These are phyloP conservation scores for Lactarius sanguifluus DNA, from an alignment of 768 basidiomycete genomes.

Conservation along the genomic window DNA sequence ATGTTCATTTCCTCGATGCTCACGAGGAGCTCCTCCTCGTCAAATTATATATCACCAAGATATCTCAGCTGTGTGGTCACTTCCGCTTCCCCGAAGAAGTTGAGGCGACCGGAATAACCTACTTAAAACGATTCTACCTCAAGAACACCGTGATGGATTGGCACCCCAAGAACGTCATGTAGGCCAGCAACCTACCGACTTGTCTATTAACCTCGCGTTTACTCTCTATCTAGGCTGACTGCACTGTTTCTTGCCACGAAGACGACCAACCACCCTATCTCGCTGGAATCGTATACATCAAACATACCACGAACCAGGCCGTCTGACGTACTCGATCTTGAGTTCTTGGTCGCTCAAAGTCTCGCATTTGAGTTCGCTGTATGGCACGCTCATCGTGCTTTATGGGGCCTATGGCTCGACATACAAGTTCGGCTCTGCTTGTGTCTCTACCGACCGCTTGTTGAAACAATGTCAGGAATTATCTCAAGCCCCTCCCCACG, in stretches of 20 bases:
- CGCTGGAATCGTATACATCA: slow-evolving; percentile 79
- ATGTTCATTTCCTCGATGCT: slow-evolving; percentile 71
- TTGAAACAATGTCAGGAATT: slow-evolving; percentile 47
- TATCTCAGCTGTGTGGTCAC: slow-evolving; percentile 78
- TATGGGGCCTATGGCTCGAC: slow-evolving; percentile 89
- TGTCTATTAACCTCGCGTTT: slow-evolving; percentile 1
- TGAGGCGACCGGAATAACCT: slow-evolving; percentile 87
- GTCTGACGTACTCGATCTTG: slow-evolving; percentile 87
- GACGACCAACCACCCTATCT: slow-evolving; percentile 93
- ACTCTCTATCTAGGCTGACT: slow-evolving; percentile 67
- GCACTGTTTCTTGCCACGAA: slow-evolving; percentile 94
- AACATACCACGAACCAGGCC: slow-evolving; percentile 80
- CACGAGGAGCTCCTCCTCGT: slow-evolving; percentile 88
- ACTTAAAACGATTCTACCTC: slow-evolving; percentile 95
- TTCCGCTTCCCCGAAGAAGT: slow-evolving; percentile 92
- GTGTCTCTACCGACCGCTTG: slow-evolving; percentile 15
- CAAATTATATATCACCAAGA: slow-evolving; percentile 83
- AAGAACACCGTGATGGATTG: slow-evolving; percentile 99
- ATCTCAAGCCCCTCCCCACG: slow-evolving; percentile 47
- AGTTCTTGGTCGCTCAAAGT: slow-evolving; percentile 95
- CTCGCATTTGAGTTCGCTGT: slow-evolving; percentile 92
- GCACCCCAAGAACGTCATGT: slow-evolving; percentile 99
- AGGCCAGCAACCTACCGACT: slow-evolving; percentile 33
- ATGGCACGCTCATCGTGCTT: slow-evolving; percentile 85
- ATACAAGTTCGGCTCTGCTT: slow-evolving; percentile 59